These are phyloP conservation scores for Phytophthora melonis DNA, from an alignment of 352 stramenopile genomes.

Conservation along the genomic window DNA sequence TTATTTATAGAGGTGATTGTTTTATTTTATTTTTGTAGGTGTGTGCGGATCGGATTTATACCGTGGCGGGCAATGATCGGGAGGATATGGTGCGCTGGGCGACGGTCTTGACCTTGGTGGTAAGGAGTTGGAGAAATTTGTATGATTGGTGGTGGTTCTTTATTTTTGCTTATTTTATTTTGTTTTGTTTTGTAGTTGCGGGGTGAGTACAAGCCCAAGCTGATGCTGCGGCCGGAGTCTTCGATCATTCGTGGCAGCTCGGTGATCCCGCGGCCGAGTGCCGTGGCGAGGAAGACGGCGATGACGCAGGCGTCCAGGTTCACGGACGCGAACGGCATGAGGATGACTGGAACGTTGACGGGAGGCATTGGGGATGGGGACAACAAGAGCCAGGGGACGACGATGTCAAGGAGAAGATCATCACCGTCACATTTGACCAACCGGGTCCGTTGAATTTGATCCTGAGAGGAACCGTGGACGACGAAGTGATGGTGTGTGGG, in stretches of 20 bases:
- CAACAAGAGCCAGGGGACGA: slow-evolving; percentile 63
- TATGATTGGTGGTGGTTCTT: too few species aligned
- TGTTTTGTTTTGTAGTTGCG: slow-evolving; percentile 50
- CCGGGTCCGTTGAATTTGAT: slow-evolving; percentile 75
- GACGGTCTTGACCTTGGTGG: slow-evolving; percentile 86
- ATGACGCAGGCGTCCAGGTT: slow-evolving; percentile 73
- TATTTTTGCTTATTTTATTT: neutral
- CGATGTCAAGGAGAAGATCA: slow-evolving; percentile 89
- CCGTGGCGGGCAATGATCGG: slow-evolving; percentile 82
- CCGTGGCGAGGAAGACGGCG: slow-evolving; percentile 74
- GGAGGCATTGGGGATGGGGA: slow-evolving; percentile 45
- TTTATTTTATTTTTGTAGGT: slow-evolving; percentile 51
- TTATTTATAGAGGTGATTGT: neutral
- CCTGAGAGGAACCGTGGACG: slow-evolving; percentile 85
- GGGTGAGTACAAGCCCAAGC: slow-evolving; percentile 90
- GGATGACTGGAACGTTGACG: slow-evolving; percentile 72
- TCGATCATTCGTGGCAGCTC: slow-evolving; percentile 89
- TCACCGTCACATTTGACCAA: slow-evolving; percentile 90
- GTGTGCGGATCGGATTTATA: slow-evolving; percentile 91
- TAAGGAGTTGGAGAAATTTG: slow-evolving; percentile 29
- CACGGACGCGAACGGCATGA: slow-evolving; percentile 83
- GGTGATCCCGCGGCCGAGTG: slow-evolving; percentile 78
- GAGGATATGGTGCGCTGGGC: slow-evolving; percentile 93
- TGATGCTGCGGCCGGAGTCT: slow-evolving; percentile 89
- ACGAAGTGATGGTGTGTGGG: slow-evolving; percentile 90